phyloP scores from a whole-genome alignment of 2,329 filamentous ascomycete species.

The Epichloe typhina region DNA sequence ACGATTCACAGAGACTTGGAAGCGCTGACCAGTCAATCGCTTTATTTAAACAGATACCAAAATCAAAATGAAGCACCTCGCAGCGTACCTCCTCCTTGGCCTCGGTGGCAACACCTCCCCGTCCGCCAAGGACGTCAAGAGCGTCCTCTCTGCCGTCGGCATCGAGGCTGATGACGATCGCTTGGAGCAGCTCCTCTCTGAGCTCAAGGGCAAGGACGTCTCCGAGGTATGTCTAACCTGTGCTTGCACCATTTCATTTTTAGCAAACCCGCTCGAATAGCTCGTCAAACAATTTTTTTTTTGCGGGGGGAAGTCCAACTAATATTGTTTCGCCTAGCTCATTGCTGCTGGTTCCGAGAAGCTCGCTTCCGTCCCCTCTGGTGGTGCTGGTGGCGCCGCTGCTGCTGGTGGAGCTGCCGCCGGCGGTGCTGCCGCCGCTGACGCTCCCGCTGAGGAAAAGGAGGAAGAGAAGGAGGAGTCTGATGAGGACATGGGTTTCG shows the following conservation, averaged over 20 bases:
- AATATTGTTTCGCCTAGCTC: conserved; percentile 43
- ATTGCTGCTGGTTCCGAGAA: conserved; percentile 82
- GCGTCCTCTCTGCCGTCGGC: conserved; percentile 82
- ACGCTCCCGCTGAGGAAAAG: conserved; percentile 42
- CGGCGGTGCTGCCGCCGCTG: conserved; percentile 51
- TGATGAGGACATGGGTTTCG: conserved; percentile 66
- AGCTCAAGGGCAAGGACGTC: conserved; percentile 88
- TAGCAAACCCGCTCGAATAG: too few species aligned
- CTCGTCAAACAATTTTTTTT: background rate
- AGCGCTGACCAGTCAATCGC: conserved; percentile 3
- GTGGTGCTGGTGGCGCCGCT: conserved; percentile 64
- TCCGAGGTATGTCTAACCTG: conserved; percentile 57
- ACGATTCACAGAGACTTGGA: too few species aligned
- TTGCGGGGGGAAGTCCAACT: background rate
- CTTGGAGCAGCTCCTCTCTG: conserved; percentile 71
- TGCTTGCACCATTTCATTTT: too few species aligned
- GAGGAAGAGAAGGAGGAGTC: conserved; percentile 76
- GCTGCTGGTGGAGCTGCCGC: conserved; percentile 53
- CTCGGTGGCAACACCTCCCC: conserved; percentile 87
- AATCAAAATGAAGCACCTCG: conserved; percentile 97
- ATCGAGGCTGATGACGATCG: conserved; percentile 87
- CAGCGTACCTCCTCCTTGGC: conserved; percentile 93
- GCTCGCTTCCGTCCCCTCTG: conserved; percentile 94
- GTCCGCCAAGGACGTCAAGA: conserved; percentile 74
- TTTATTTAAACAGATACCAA: conserved; percentile 20